phyloP scores from a whole-genome alignment of 2,329 filamentous ascomycete genomes.

The Bipolaris gigantea region DNA sequence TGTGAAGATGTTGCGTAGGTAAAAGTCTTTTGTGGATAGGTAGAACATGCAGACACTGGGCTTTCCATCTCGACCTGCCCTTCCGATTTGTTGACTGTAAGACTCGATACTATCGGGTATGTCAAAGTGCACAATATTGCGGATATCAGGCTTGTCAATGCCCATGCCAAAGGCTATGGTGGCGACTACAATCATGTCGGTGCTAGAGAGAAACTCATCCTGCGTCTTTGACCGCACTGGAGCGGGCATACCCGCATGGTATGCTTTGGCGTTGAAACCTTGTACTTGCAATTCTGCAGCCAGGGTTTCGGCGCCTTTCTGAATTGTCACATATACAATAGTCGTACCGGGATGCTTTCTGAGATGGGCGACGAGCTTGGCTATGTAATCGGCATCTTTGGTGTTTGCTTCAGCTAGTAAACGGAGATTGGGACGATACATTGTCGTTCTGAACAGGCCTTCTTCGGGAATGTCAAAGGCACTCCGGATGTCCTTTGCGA shows the following conservation, averaged over 20 bases:
- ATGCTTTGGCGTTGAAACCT: conserved; percentile 74
- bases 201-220: conserved; percentile 75
- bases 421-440: conserved; percentile 62
- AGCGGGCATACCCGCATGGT: conserved; percentile 75
- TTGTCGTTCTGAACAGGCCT: conserved; percentile 61
- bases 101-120: conserved; percentile 93
- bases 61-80: conserved; percentile 86
- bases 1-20: conserved; percentile 62
- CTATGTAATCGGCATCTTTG: conserved; percentile 69
- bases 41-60: conserved; percentile 62
- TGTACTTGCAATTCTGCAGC: conserved; percentile 66
- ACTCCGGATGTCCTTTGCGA: conserved; percentile 77
- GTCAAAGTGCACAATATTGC: conserved; percentile 90
- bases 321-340: conserved; percentile 63
- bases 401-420: conserved; percentile 64
- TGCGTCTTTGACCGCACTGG: conserved; percentile 71
- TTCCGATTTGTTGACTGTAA: conserved; percentile 95
- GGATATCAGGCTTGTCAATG: conserved; percentile 93
- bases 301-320: conserved; percentile 61
- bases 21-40: conserved; percentile 60
- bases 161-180: conserved; percentile 99
- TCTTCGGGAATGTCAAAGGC: conserved; percentile 79
- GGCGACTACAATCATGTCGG: conserved; percentile 84
- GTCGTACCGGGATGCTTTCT: conserved; percentile 56
- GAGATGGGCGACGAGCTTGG: conserved; percentile 63